Base-by-base conservation (phyloP, 2,329 filamentous ascomycete genomes). In the Fusarium sp. region DNA sequence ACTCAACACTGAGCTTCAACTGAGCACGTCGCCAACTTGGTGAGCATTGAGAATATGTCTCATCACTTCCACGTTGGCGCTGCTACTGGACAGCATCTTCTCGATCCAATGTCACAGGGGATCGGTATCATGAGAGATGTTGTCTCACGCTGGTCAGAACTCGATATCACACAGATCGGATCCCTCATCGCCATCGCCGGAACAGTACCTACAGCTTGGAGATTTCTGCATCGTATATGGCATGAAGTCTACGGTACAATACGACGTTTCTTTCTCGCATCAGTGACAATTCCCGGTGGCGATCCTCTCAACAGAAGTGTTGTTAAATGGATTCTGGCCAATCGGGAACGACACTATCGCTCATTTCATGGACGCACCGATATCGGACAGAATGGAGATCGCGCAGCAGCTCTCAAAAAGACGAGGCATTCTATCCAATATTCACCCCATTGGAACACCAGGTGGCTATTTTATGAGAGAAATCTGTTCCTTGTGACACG, bases 401-500 rank as follows among this genome's bases (percentile, higher is more conserved):
- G 83, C 8, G 83, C 81, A 7, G 81, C 81, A 1, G 80, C 81
- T 19, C 78, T 85, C 4, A 85, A 84, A 67, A 85, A 84, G 75
- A 84, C 82, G 19, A 79, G 79, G 15, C 80, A 84, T 46, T 77
- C 82, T 2, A 77, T 86, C 5, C 83, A 86, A 65, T 87, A 86
- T 53, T 79, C 82, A 10, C 85, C 85, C 1, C 85, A 86, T 54
- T 87, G 84, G 75, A 81, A 83, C 21, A 80, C 82, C 3, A 77
- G 82, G 12, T 86, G 85, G 83, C 87, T 91, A 71, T 86, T 85
- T 81, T 86, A 87, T 72, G 78, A 82, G 10, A 81, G 85, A 1
- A 82, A 81, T 15, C 71, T 87, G 1, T 84, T 90, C 56, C 77
- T 87, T 9, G 79, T 87, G 16, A 81, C 82, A 3, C 83, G 86